A percentile compares a stretch with the other conserved stretches of the same genome.
Conservation (phyloP, 352 stramenopile species). For the Phytophthora citricola region DNA sequence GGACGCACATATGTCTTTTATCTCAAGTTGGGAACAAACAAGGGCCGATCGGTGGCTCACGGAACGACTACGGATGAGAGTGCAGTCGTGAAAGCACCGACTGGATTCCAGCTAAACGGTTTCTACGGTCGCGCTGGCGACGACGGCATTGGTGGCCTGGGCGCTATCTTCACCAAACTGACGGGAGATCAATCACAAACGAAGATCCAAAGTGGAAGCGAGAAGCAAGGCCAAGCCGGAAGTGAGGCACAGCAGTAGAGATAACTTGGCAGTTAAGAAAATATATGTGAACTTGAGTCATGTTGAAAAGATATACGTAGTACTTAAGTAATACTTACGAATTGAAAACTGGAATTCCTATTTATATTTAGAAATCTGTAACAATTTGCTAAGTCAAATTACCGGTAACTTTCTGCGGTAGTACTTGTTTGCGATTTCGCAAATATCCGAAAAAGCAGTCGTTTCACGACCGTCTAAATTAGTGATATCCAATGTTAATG, state of each 20-base stretch:
- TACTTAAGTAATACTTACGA: no score
- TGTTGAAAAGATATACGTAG: no score
- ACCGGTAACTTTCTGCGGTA: no score
- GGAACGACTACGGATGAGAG: slow-evolving; percentile 42
- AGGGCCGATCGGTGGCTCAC: slow-evolving; percentile 29
- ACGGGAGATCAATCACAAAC: slow-evolving; percentile 13
- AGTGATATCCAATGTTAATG: no score
- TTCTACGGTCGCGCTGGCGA: slow-evolving; percentile 56
- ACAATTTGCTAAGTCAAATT: no score
- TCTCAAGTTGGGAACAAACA: slow-evolving; percentile 45
- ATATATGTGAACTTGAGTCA: no score
- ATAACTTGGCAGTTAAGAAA: no score
- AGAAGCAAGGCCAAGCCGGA: slow-evolving; percentile 9
- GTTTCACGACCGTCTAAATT: no score
- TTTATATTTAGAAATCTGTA: no score
- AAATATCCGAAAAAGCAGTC: no score
- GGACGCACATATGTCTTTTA: slow-evolving; percentile 52
- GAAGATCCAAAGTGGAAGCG: slow-evolving; percentile 12
- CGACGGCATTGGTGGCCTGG: slow-evolving; percentile 40
- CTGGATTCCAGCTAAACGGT: slow-evolving; percentile 52
- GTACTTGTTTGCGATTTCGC: no score
- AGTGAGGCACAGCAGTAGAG: slow-evolving; percentile 14
- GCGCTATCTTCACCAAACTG: slow-evolving; percentile 35
- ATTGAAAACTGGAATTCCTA: no score
- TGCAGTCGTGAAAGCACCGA: slow-evolving; percentile 41